phyloP scores from a whole-genome alignment of 2,329 filamentous ascomycete species.

The Trichophyton benhamiae region DNA sequence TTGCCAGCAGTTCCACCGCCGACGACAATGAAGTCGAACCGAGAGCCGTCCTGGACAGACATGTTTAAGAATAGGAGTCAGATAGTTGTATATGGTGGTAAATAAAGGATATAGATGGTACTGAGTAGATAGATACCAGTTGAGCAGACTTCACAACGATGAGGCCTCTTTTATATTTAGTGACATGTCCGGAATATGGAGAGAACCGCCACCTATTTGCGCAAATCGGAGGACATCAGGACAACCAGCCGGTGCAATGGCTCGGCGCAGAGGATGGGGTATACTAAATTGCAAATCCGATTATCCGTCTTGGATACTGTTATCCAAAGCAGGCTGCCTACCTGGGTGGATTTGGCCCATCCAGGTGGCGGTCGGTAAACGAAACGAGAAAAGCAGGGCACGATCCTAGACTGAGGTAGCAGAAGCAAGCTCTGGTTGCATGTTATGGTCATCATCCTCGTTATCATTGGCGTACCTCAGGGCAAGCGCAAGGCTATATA shows the following conservation, averaged over 20 bases:
- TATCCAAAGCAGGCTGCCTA: too few species aligned
- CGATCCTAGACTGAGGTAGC: background rate
- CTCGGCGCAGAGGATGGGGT: too few species aligned
- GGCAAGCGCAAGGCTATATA: background rate
- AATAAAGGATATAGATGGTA: background rate
- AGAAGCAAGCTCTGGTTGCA: too few species aligned
- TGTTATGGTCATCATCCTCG: background rate
- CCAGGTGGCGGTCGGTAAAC: too few species aligned
- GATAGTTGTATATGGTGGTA: background rate
- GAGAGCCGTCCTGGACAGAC: background rate
- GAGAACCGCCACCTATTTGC: too few species aligned
- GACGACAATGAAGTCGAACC: slow-evolving; percentile 24
- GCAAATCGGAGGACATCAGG: too few species aligned
- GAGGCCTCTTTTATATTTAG: too few species aligned
- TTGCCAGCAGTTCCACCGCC: slow-evolving; percentile 30
- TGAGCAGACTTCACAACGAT: background rate
- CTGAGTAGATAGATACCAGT: background rate
- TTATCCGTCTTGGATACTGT: too few species aligned
- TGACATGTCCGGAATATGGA: too few species aligned
- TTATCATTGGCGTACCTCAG: background rate
- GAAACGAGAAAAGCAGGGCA: background rate
- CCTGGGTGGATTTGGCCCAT: too few species aligned
- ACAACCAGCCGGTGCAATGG: too few species aligned
- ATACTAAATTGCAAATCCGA: too few species aligned
- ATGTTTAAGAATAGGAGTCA: background rate